phyloP scores from a whole-genome alignment of 495 filamentous ascomycete species.

The Acidomyces sp. region DNA sequence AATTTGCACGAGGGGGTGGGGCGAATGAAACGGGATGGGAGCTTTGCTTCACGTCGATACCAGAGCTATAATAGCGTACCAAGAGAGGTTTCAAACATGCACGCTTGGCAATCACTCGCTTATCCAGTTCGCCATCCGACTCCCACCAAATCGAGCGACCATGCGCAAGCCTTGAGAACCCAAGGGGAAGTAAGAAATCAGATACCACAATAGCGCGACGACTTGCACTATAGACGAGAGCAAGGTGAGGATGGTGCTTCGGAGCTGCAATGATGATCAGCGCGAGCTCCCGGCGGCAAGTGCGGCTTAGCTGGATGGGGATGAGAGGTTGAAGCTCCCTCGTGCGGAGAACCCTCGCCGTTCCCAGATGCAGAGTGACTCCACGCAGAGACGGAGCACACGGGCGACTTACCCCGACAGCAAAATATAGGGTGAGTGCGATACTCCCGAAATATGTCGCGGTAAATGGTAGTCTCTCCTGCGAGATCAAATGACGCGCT shows the following conservation, averaged over 20 bases:
- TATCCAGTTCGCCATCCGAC: constrained; percentile 80
- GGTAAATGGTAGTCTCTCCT: constrained; percentile 79
- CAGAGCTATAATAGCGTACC: too few species aligned
- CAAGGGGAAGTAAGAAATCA: constrained; percentile 97
- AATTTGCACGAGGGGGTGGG: too few species aligned
- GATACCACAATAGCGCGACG: constrained; percentile 75
- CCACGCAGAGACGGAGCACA: not conserved
- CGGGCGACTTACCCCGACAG: constrained; percentile 62
- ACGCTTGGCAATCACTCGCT: too few species aligned
- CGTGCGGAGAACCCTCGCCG: constrained; percentile 2
- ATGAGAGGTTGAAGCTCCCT: constrained; percentile 10
- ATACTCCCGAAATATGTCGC: constrained; percentile 96
- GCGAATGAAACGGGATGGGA: too few species aligned
- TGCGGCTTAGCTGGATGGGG: not conserved
- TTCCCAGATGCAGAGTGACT: not conserved
- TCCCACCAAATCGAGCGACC: constrained; percentile 71
- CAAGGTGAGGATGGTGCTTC: constrained; percentile 67
- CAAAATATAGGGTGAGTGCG: constrained; percentile 76
- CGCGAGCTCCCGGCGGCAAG: constrained; percentile 11
- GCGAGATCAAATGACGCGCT: constrained; percentile 71
- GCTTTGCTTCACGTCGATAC: too few species aligned
- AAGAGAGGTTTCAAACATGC: too few species aligned
- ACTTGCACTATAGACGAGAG: constrained; percentile 73
- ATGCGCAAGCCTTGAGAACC: constrained; percentile 77
- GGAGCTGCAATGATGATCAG: constrained; percentile 46